Evolutionary conservation across 441 rosid species (phyloP), one percentile per base, ranked within the genome.

Genomic region (Kokia cookei): DNA sequence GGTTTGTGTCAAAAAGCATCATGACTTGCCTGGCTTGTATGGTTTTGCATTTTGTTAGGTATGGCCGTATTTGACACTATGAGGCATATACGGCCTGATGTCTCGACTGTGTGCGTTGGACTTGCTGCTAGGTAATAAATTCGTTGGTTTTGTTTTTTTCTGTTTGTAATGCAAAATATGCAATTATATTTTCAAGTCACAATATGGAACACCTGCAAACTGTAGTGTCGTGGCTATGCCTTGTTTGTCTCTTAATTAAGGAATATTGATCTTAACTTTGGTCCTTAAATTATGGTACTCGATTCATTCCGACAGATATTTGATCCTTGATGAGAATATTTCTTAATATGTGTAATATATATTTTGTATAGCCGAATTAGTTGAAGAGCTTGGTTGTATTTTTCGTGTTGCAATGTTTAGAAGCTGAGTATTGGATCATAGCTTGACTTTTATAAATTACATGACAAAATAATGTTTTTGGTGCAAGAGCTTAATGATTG

Each of bases 61-160:
- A 95, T 95, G 99, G 99, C 99, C 57, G 77, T 95, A 60, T 95
- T 95, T 61, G 99, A 95, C 82, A 90, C 95, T 4, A 91, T 95
- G 93, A 91, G 90, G 88, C 98, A 95, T 82, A 90, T 95, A 62
- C 89, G 97, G 7, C 93, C 96, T 35, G 93, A 95, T 86, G 98
- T 95, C 50, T 93, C 97, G 73, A 95, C 99, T 62, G 98, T 93
- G 24, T 95, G 99, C 79, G 96, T 95, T 50, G 99, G 98, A 73
- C 84, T 95, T 63, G 98, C 98, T 22, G 98, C 99, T 73, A 95
- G 99, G 99, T 95, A 83, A 32, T 71, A 27, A 22, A 82, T 55
- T 72, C 71, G 51, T 43, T 72, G 61, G 8, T 59, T 2, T 26
- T 3, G 26, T 59, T 48, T 1, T 66, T 66, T 66, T 65, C 69